Evolutionary conservation across 345 rosid species (phyloP).

Genomic region (Salix arbutifolia): DNA sequence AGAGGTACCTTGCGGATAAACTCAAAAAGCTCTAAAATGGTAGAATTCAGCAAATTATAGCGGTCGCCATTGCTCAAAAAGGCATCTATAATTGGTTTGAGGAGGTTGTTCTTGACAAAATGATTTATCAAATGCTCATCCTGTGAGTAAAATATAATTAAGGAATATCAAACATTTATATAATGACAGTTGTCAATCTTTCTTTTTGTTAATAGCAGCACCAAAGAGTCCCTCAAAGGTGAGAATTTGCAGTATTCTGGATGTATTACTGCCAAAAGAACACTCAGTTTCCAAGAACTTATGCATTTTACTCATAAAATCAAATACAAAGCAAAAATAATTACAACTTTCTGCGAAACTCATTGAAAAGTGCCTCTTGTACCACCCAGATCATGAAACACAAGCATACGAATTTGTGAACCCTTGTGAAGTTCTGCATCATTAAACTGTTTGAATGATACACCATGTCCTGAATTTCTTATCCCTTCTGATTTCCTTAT

Average conservation of each 20-base stretch:
- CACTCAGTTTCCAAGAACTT: background rate
- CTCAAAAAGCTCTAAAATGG: constrained; percentile 88
- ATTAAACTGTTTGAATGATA: too few species aligned
- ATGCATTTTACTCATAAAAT: too few species aligned
- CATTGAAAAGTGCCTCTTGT: too few species aligned
- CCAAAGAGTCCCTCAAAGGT: background rate
- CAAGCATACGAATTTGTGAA: too few species aligned
- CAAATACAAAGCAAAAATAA: too few species aligned
- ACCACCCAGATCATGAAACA: too few species aligned
- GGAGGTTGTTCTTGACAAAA: constrained; percentile 76
- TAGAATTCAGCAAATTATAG: constrained; percentile 87
- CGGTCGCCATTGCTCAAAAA: constrained; percentile 86
- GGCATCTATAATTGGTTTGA: constrained; percentile 79
- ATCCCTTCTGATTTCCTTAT: too few species aligned
- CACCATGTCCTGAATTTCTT: too few species aligned
- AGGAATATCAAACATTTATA: constrained; percentile 5
- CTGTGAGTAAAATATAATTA: constrained; percentile 36
- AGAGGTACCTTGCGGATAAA: constrained; percentile 74
- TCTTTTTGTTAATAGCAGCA: background rate
- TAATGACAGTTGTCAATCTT: background rate
- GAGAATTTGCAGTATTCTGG: background rate
- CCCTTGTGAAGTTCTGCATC: too few species aligned
- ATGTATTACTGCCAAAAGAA: background rate
- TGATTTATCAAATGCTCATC: constrained; percentile 82
- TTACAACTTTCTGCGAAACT: too few species aligned